These are phyloP conservation scores for Heterobasidion occidentale DNA, from an alignment of 1,284 basidiomycete genomes.

Conservation along the genomic window DNA sequence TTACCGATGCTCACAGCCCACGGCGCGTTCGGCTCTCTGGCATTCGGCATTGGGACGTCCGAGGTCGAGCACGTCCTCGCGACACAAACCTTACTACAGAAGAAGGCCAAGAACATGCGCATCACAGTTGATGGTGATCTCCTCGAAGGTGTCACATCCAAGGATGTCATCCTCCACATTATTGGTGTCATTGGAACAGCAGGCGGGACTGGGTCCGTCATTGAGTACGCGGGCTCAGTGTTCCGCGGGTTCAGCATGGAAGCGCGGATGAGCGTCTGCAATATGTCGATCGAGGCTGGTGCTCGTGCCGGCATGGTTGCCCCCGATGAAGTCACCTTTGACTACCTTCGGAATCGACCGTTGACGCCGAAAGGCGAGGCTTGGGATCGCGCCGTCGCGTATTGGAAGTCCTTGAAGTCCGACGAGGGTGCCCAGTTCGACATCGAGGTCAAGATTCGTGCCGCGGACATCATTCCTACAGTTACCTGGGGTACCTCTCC, in stretches of 20 bases:
- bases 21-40: slow-evolving; percentile 92
- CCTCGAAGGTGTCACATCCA: slow-evolving; percentile 84
- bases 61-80: slow-evolving; percentile 97
- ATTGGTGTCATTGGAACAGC: slow-evolving; percentile 94
- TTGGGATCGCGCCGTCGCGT: slow-evolving; percentile 85
- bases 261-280: slow-evolving; percentile 94
- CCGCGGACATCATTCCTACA: slow-evolving; percentile 88
- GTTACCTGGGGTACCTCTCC: slow-evolving; percentile 97
- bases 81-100: slow-evolving; percentile 89
- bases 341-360: slow-evolving; percentile 82
- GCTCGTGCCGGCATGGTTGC: slow-evolving; percentile 95
- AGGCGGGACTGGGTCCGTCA: slow-evolving; percentile 88
- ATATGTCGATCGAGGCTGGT: slow-evolving; percentile 97
- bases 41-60: slow-evolving; percentile 95
- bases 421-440: slow-evolving; percentile 91
- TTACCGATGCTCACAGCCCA: slow-evolving; percentile 49
- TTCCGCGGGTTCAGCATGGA: slow-evolving; percentile 93
- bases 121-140: slow-evolving; percentile 87
- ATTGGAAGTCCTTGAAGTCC: slow-evolving; percentile 83
- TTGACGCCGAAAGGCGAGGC: slow-evolving; percentile 82
- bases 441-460: slow-evolving; percentile 78
- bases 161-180: slow-evolving; percentile 93
- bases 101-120: slow-evolving; percentile 94
- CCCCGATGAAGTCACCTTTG: slow-evolving; percentile 88
- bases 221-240: slow-evolving; percentile 90